Conservation (phyloP, 495 filamentous ascomycete genomes). For the Wilcoxina mikolae region DNA sequence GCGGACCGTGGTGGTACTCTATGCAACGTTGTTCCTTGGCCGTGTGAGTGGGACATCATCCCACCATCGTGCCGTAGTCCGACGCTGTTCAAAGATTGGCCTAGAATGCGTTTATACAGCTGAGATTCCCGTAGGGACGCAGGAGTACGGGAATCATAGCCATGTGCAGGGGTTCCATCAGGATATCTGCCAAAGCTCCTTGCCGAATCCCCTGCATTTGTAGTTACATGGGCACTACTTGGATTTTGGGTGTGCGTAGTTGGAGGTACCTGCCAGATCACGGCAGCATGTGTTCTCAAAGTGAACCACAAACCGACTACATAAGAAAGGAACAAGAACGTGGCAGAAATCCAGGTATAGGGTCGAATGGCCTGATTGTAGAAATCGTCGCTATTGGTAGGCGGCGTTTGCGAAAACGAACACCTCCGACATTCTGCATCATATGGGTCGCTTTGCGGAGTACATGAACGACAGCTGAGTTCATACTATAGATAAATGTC, state of each 20-base stretch:
- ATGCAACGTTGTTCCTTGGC: slow-evolving; percentile 41
- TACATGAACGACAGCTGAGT: slow-evolving; percentile 72
- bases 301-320: slow-evolving; percentile 93
- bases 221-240: neutral
- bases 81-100: slow-evolving; percentile 69
- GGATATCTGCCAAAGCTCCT: slow-evolving; percentile 22
- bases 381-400: slow-evolving; percentile 62
- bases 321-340: slow-evolving; percentile 82
- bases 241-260: slow-evolving; percentile 25
- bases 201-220: slow-evolving; percentile 7
- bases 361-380: slow-evolving; percentile 80
- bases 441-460: slow-evolving; percentile 33
- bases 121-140: slow-evolving; percentile 58
- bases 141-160: slow-evolving; percentile 10
- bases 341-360: slow-evolving; percentile 75
- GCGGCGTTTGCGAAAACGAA: slow-evolving; percentile 82
- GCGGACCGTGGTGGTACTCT: slow-evolving; percentile 47
- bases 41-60: slow-evolving; percentile 33
- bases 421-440: slow-evolving; percentile 72
- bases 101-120: slow-evolving; percentile 83
- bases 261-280: slow-evolving; percentile 64
- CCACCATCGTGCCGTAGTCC: slow-evolving; percentile 44
- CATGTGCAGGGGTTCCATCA: slow-evolving; percentile 11
- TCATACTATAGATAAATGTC: slow-evolving; percentile 52
- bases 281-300: slow-evolving; percentile 83